Base-by-base conservation (phyloP, 2,329 filamentous ascomycete genomes). In the Aspergillus sp. region DNA sequence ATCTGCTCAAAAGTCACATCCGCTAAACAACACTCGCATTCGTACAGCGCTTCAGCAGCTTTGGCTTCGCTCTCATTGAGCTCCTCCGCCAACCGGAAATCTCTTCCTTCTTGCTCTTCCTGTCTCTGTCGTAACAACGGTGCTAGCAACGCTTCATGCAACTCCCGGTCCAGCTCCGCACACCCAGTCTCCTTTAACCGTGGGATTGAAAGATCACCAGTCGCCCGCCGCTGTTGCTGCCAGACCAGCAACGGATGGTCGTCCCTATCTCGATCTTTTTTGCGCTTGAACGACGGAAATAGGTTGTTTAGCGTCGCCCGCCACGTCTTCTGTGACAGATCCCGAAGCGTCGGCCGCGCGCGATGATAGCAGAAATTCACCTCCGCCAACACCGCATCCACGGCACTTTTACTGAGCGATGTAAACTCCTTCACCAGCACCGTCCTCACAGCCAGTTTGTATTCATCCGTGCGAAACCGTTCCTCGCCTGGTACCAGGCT, bases 1-100 rank as follows among this genome's bases (percentile, higher is more conserved):
- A 73, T 68, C 51, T 73, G 67, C 57, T 75, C 73, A 46, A 75
- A 75, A 2, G 71, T 63, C 41, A 69, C 64, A 47, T 74, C 71
- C 30, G 66, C 63, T 41, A 73, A 64, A 56, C 73, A 75, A 53
- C 72, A 73, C 52, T 73, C 67, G 52, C 73, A 75, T 51, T 75
- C 73, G 47, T 71, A 74, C 4, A 74, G 44, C 4, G 71, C 66
- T 40, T 66, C 61, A 1, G 58, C 66, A 12, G 61, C 61, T 46
- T 64, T 57, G 3, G 72, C 72, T 49, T 75, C 70, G 29, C 58
- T 52, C 33, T 67, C 62, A 48, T 74, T 74, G 51, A 74, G 45
- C 29, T 68, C 60, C 43, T 67, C 60, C 4, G 73, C 72, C 34
- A 71, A 41, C 47, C 56, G 52, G 36, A 63, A 61, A 48, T 74